Base-by-base conservation (phyloP, 2,329 filamentous ascomycete genomes). In the Cytospora mali region DNA sequence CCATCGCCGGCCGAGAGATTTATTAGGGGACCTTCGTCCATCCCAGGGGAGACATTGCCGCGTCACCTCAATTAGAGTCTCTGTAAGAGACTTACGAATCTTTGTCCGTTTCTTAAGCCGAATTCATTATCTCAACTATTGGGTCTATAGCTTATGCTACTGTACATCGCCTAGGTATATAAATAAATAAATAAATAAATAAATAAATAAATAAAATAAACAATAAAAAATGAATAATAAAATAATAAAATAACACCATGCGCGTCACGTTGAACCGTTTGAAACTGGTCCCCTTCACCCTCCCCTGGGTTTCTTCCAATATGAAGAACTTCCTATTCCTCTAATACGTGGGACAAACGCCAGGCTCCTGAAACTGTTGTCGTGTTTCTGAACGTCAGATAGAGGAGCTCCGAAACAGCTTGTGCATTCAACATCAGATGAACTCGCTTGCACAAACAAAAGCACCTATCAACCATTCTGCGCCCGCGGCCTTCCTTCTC, bases 321-420 rank as follows among this genome's bases (percentile, higher is more conserved):
- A 39, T 6, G 35, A 16, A 39, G 6, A 16, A 16, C 35, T 59
- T 27, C 57, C 18, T 46, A 29, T 59, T 6, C 42, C 7, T 31
- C 49, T 42, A 27, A 48, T 52, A 31, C 13, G 7, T 31, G 33
- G 49, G 25, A 59, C 49, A 14, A 53, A 29, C 49, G 33, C 57
- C 57, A 59, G 52, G 57, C 33, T 53, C n/a, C 33, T 59, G 57
- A 59, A 53, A 59, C 57, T 5, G 42, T 42, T n/a, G 49, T 53
- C 49, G 42, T 59, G 57, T 59, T 59, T 59, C 57, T 59, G 25
- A 46, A 31, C 21, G 25, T 48, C 49, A 58, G 49, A 46, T 50
- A 31, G 33, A 9, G 14, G n/a, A n/a, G n/a, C n/a, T n/a, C n/a
- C n/a, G n/a, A n/a, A n/a, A n/a, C n/a, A 33, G 31, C 48, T 25